Evolutionary conservation across 2,329 filamentous ascomycete genomes (phyloP).

Genomic region (Capronia epimyces): DNA sequence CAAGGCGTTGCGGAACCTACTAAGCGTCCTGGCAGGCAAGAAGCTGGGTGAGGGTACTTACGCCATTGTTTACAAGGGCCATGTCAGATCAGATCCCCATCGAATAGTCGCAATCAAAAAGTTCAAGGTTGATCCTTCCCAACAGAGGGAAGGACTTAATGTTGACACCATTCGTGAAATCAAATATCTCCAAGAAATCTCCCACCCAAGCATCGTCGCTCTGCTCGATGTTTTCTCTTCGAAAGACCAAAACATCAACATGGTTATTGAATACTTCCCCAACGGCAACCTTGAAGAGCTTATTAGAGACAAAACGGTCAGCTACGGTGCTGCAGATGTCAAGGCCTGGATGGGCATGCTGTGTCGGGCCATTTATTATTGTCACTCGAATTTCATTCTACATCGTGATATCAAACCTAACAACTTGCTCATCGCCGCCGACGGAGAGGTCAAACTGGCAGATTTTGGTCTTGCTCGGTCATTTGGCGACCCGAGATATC

Average conservation of each 20-base stretch:
- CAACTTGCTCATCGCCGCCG: slow-evolving; percentile 88
- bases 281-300: slow-evolving; percentile 93
- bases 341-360: slow-evolving; percentile 99
- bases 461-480: slow-evolving; percentile 92
- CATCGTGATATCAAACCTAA: slow-evolving; percentile 99
- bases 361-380: slow-evolving; percentile 88
- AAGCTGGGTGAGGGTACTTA: slow-evolving; percentile 96
- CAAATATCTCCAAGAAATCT: slow-evolving; percentile 88
- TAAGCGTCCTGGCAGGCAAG: slow-evolving; percentile 55
- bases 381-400: slow-evolving; percentile 86
- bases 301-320: slow-evolving; percentile 77
- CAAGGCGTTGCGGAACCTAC: background rate
- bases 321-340: slow-evolving; percentile 82
- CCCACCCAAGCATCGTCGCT: slow-evolving; percentile 91
- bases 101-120: slow-evolving; percentile 66
- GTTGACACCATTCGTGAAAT: slow-evolving; percentile 95
- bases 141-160: slow-evolving; percentile 79
- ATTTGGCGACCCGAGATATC: slow-evolving; percentile 80
- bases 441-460: slow-evolving; percentile 89
- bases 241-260: slow-evolving; percentile 92
- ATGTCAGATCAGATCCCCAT: slow-evolving; percentile 65
- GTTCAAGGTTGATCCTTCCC: slow-evolving; percentile 45
- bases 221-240: slow-evolving; percentile 90
- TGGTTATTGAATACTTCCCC: slow-evolving; percentile 89
- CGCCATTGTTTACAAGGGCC: slow-evolving; percentile 87